Evolutionary conservation across 495 filamentous ascomycete genomes (phyloP), one percentile per base, ranked within the genome.

Genomic region (Aspergillus incahuasiensis): DNA sequence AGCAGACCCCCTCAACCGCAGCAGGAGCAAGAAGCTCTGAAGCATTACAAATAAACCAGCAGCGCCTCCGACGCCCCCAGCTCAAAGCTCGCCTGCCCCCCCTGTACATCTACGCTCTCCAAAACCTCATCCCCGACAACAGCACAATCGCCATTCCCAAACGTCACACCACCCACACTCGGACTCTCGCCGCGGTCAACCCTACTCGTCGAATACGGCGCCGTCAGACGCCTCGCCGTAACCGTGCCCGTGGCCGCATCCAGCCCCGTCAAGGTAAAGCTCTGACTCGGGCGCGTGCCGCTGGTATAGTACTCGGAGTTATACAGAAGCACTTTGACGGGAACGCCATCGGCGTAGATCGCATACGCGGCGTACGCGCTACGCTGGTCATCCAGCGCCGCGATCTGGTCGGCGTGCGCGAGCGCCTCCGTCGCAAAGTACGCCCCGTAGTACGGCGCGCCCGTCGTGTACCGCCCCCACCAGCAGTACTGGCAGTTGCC

Each of bases 401-500:
- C 70, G 43, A 86, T 69, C 47, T 76, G 67, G 11, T 73, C 66
- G 0, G 77, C 81, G 15, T 73, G 72, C 0, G 80, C 81, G 35
- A 84, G 65, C 0, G 80, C 72, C 35, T 78, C 74, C 1, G 76
- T 75, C 3, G 79, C 81, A 5, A 76, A 75, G 52, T 81, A 79
- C 0, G 81, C 82, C 1, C 82, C 82, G 54, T 80, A 83, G 58
- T 82, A 86, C 0, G 82, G 82, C 0, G 79, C 67, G 0, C 79
- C 79, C 70, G 82, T 82, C 42, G 64, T 68, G 56, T 82, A 79
- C 0, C 78, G 67, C 0, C 81, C 81, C 76, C 76, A 85, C 68
- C 80, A 83, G 60, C 81, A 83, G 57, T 86, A 85, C 56, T 82
- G 78, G 46, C 68, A 84, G 60, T 80, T 78, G 2, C 82, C 82